Conservation (phyloP, 106 monocot species). For the Apostasia ramifera region DNA sequence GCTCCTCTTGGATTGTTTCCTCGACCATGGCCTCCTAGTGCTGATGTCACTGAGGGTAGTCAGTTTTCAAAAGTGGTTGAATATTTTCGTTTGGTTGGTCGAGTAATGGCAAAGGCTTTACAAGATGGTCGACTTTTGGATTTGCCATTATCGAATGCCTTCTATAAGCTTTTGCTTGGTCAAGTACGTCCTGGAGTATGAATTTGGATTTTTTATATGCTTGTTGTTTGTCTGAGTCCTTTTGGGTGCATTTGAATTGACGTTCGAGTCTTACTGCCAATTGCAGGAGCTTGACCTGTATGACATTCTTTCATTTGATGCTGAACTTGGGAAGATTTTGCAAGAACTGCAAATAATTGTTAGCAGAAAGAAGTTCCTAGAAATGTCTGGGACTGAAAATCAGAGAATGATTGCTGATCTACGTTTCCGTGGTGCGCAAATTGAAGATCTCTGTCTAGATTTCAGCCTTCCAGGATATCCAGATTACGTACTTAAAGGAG, state of each 20-base stretch:
- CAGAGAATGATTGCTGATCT: slow-evolving; percentile 38
- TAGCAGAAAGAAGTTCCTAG: slow-evolving; percentile 50
- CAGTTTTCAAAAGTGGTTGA: slow-evolving; percentile 69
- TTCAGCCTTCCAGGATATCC: slow-evolving; percentile 97
- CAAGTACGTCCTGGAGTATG: slow-evolving; percentile 41
- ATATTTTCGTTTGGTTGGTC: slow-evolving; percentile 79
- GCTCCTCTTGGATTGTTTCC: slow-evolving; percentile 91
- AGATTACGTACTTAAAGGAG: slow-evolving; percentile 73
- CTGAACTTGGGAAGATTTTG: slow-evolving; percentile 81
- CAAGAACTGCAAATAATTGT: slow-evolving; percentile 87
- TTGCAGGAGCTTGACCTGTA: slow-evolving; percentile 82
- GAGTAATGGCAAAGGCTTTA: slow-evolving; percentile 89
- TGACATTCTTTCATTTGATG: slow-evolving; percentile 92
- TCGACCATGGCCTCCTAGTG: slow-evolving; percentile 73
- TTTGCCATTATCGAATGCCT: slow-evolving; percentile 68
- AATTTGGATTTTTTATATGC: slow-evolving; percentile 4
- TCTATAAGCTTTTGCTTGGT: slow-evolving; percentile 87
- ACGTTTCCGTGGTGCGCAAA: slow-evolving; percentile 57
- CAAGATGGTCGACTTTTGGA: slow-evolving; percentile 94
- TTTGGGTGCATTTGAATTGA: neutral
- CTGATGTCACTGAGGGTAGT: slow-evolving; percentile 61
- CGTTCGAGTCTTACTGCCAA: neutral
- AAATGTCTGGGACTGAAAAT: slow-evolving; percentile 24
- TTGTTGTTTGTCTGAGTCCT: neutral
- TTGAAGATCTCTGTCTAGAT: slow-evolving; percentile 80